Conservation (phyloP, 2,329 filamentous ascomycete genomes). For the Conoideocrella luteorostrata region DNA sequence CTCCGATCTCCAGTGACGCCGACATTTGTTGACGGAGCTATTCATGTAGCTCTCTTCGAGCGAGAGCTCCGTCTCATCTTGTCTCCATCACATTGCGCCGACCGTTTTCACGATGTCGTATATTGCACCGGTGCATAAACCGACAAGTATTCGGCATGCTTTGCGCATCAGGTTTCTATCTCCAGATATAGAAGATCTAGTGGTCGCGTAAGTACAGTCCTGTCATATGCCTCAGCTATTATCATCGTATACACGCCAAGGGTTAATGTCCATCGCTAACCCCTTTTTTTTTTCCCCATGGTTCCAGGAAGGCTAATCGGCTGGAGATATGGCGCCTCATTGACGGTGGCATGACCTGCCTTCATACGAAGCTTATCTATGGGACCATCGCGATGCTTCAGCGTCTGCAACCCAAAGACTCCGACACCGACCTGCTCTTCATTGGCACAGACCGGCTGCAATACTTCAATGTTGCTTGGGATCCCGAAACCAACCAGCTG, state of each 20-base stretch:
- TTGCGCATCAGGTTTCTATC: conserved; percentile 72
- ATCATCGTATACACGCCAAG: too few species aligned
- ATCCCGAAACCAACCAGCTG: conserved; percentile 46
- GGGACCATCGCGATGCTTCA: conserved; percentile 83
- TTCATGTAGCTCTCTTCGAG: conserved; percentile 18
- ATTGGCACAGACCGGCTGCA: conserved; percentile 84
- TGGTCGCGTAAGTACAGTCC: conserved; percentile 77
- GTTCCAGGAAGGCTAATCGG: conserved; percentile 68
- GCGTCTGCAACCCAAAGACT: conserved; percentile 68
- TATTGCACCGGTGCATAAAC: conserved; percentile 84
- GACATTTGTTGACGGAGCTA: conserved; percentile 18
- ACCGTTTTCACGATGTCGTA: conserved; percentile 66
- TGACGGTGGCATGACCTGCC: conserved; percentile 57
- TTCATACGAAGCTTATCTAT: conserved; percentile 67
- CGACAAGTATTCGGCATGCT: conserved; percentile 87
- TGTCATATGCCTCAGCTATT: conserved; percentile 1
- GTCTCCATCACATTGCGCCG: conserved; percentile 1
- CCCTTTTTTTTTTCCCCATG: too few species aligned
- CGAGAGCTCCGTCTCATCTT: conserved; percentile 11
- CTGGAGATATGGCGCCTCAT: conserved; percentile 74
- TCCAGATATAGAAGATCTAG: conserved; percentile 69
- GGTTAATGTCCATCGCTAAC: too few species aligned
- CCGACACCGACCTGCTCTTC: conserved; percentile 77
- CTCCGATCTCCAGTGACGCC: conserved; percentile 4
- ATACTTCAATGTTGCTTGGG: conserved; percentile 88